Percentiles rank a stretch among this genome's conserved stretches.
Conservation (phyloP, 2,329 filamentous ascomycete genomes). For the Pseudogymnoascus sp. region DNA sequence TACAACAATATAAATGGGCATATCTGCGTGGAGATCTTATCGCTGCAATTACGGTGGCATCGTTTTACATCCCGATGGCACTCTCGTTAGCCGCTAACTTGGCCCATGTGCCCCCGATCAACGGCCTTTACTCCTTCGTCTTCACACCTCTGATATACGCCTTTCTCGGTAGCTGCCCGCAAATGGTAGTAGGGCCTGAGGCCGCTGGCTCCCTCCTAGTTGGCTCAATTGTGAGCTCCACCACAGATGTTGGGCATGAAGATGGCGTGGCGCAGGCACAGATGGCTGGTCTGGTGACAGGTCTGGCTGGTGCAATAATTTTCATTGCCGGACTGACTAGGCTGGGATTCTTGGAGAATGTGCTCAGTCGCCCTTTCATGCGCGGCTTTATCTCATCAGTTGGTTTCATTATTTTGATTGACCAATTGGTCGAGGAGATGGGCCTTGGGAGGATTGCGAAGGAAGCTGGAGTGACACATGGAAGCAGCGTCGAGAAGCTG, state of each 20-base stretch:
- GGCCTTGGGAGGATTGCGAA: constrained; percentile 63
- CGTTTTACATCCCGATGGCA: constrained; percentile 96
- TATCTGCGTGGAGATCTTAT: constrained; percentile 82
- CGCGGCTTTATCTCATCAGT: constrained; percentile 96
- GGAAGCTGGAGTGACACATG: constrained; percentile 59
- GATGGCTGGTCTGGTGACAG: constrained; percentile 81
- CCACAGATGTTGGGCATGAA: constrained; percentile 55
- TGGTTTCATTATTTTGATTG: constrained; percentile 90
- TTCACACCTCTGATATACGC: constrained; percentile 90
- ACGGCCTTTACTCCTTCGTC: constrained; percentile 88
- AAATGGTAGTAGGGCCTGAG: constrained; percentile 91
- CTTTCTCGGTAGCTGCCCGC: constrained; percentile 80
- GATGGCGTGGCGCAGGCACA: constrained; percentile 63
- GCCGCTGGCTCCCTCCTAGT: constrained; percentile 87
- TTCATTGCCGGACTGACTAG: constrained; percentile 78
- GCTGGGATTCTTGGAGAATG: constrained; percentile 87
- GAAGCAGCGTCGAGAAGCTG: constrained; percentile 80
- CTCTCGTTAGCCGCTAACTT: constrained; percentile 89
- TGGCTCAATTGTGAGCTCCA: constrained; percentile 71
- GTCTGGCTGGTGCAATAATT: constrained; percentile 80
- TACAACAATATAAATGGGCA: constrained; percentile 72
- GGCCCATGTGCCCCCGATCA: constrained; percentile 84
- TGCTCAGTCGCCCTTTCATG: constrained; percentile 84
- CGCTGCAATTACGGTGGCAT: constrained; percentile 90
- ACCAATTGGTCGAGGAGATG: constrained; percentile 86